Percentiles rank a stretch among this genome's conserved stretches.
Evolutionary conservation across 352 stramenopile species (phyloP).

Genomic region (Globisporangium iwayamae): DNA sequence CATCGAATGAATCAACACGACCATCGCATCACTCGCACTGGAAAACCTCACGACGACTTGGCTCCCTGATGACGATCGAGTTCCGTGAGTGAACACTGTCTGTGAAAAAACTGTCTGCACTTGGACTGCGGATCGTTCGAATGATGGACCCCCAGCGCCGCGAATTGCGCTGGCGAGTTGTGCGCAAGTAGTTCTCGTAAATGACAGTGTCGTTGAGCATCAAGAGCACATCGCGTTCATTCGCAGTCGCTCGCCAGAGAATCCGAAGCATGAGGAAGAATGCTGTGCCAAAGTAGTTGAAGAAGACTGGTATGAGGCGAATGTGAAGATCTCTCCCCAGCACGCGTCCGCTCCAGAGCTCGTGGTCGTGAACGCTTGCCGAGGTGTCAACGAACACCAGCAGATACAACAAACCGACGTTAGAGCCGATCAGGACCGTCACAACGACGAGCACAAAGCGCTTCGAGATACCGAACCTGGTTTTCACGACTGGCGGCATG

Average conservation of each 20-base stretch:
- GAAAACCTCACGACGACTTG: no score
- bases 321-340: constrained; percentile 4
- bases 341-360: constrained; percentile 8
- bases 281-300: constrained; percentile 17
- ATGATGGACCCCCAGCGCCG: not conserved
- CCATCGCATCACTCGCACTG: no score
- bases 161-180: not conserved
- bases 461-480: constrained; percentile 7
- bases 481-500: constrained; percentile 16
- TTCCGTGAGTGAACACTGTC: not conserved
- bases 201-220: constrained; percentile 21
- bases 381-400: not conserved
- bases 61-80: not conserved
- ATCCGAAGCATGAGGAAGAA: constrained; percentile 19
- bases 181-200: constrained; percentile 15
- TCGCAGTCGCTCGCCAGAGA: constrained; percentile 15
- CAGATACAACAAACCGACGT: not conserved
- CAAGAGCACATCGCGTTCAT: constrained; percentile 19
- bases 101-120: not conserved
- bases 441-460: constrained; percentile 5
- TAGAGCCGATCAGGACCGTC: not conserved
- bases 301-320: constrained; percentile 22
- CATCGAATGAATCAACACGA: no score
- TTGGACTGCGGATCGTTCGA: not conserved
- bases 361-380: constrained; percentile 12